Conservation (phyloP, 2,329 filamentous ascomycete genomes). For the Zalaria sp. region DNA sequence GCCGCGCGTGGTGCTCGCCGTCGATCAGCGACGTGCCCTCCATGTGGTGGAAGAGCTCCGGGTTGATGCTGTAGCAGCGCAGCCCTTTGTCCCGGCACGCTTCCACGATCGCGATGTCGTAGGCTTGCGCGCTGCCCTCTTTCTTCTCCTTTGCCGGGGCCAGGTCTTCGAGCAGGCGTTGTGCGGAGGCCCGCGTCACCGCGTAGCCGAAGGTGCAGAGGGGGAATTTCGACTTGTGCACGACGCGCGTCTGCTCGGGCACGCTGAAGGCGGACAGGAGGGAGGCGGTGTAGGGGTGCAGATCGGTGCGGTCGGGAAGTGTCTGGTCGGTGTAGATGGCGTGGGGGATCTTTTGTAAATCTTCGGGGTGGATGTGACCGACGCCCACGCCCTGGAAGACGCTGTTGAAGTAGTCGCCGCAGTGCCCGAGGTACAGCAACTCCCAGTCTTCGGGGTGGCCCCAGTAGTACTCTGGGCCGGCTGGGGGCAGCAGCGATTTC, state of each 20-base stretch:
- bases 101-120: constrained; percentile 25
- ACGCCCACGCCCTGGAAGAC: constrained; percentile 4
- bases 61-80: constrained; percentile 21
- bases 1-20: constrained; percentile 6
- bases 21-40: constrained; percentile 23
- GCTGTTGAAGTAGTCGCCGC: constrained; percentile 22
- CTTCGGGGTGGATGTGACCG: constrained; percentile 9
- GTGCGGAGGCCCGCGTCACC: constrained; percentile 22
- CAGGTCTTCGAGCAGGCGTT: constrained; percentile 20
- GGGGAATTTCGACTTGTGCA: constrained; percentile 27
- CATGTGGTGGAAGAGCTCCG: constrained; percentile 27
- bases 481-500: constrained; percentile 16
- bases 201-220: constrained; percentile 32
- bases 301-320: constrained; percentile 18
- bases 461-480: constrained; percentile 18
- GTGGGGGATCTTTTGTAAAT: constrained; percentile 15
- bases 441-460: constrained; percentile 23
- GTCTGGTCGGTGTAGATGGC: too few relatives aligned
- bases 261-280: constrained; percentile 22
- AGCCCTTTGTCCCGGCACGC: constrained; percentile 22
- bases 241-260: constrained; percentile 20
- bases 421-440: constrained; percentile 26
- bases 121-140: constrained; percentile 19
- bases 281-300: constrained; percentile 22
- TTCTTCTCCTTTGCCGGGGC: constrained; percentile 13